phyloP scores from a whole-genome alignment of 2,329 filamentous ascomycete genomes.

The Monilinia aucupariae region DNA sequence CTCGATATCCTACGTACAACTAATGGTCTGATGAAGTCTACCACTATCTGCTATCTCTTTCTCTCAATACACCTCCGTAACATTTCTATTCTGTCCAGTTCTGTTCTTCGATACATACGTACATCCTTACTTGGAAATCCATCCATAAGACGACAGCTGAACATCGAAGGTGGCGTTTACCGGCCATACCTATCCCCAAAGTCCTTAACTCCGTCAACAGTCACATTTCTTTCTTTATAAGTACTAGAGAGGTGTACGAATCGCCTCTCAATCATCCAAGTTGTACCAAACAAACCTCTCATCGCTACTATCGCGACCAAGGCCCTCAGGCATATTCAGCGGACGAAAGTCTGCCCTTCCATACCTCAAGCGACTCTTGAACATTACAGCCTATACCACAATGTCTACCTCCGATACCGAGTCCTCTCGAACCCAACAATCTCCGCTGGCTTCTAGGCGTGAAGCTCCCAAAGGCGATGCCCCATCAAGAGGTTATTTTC shows the following conservation, averaged over 20 bases:
- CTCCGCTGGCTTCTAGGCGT: conserved; percentile 45
- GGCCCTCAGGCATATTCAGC: conserved; percentile 29
- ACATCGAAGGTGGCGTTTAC: conserved; percentile 3
- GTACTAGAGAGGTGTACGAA: conserved; percentile 26
- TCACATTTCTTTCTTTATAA: conserved; percentile 16
- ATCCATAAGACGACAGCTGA: neutral
- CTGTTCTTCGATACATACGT: neutral
- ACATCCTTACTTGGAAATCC: too few relatives aligned
- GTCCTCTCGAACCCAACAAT: conserved; percentile 40
- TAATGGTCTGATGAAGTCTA: neutral
- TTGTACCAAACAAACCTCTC: conserved; percentile 35
- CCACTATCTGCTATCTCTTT: too few relatives aligned
- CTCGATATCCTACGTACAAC: neutral
- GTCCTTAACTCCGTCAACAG: conserved; percentile 16
- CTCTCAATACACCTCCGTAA: neutral
- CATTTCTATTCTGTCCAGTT: too few relatives aligned
- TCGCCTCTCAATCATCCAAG: conserved; percentile 31
- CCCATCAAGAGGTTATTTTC: conserved; percentile 55
- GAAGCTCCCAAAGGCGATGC: conserved; percentile 36
- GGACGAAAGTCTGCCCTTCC: conserved; percentile 27
- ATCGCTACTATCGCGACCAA: conserved; percentile 34
- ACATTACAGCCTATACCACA: conserved; percentile 31
- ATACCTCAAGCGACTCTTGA: conserved; percentile 30
- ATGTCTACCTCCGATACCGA: conserved; percentile 34
- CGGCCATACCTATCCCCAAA: neutral